A percentile compares a stretch with the other conserved stretches of the same genome.
Evolutionary conservation across 108 stramenopile genomes (phyloP).

Genomic region (Nitzschia sp.): DNA sequence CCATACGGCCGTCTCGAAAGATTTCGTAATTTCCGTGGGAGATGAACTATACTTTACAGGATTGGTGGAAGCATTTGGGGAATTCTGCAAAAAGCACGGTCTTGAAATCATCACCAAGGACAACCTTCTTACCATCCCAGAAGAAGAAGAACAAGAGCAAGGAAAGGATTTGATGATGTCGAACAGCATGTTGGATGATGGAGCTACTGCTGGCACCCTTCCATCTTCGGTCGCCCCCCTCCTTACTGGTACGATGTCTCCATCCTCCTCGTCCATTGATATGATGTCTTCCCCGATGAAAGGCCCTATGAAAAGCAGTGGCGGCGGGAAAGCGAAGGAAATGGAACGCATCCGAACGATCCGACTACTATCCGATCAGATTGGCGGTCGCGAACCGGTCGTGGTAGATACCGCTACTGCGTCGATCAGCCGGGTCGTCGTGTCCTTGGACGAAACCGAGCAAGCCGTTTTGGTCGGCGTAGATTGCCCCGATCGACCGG

Average conservation of each 20-base stretch:
- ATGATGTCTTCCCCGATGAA: too few species aligned
- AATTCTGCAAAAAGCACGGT: conserved; percentile 81
- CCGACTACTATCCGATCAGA: conserved; percentile 32
- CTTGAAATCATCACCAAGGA: conserved; percentile 83
- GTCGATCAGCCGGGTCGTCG: conserved; percentile 52
- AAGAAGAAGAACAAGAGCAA: too few species aligned
- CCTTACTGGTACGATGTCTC: conserved; percentile 37
- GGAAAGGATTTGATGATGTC: neutral
- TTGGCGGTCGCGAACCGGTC: conserved; percentile 49
- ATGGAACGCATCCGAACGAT: conserved; percentile 45
- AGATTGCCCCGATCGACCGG: conserved; percentile 52
- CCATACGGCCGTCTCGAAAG: conserved; percentile 81
- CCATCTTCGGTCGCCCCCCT: neutral
- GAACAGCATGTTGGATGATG: too few species aligned
- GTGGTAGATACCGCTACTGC: neutral
- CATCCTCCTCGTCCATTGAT: conserved; percentile 40
- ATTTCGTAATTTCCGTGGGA: conserved; percentile 82
- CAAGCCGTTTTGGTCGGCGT: conserved; percentile 61
- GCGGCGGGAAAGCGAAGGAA: too few species aligned
- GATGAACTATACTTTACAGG: conserved; percentile 89
- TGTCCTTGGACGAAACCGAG: conserved; percentile 49
- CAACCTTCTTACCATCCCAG: too few species aligned
- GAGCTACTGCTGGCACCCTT: neutral
- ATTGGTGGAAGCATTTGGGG: conserved; percentile 73
- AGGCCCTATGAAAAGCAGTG: too few species aligned